A percentile compares a stretch with the other conserved stretches of the same genome.
phyloP scores from a whole-genome alignment of 2,329 filamentous ascomycete species.

The Huntiella abstrusa region DNA sequence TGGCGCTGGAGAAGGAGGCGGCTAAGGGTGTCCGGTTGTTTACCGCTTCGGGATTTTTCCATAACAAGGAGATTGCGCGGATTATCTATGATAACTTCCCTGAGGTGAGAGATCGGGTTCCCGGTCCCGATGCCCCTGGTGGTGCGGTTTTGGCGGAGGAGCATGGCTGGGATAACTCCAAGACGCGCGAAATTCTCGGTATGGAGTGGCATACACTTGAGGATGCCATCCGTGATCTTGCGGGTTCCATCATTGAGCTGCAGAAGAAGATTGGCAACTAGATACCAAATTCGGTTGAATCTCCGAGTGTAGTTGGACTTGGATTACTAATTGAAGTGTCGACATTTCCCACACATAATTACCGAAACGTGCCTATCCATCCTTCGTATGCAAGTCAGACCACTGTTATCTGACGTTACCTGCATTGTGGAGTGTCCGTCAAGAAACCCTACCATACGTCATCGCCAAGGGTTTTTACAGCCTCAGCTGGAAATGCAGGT shows the following conservation, averaged over 20 bases:
- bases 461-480: too few relatives aligned
- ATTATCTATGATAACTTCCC: constrained; percentile 30
- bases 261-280: constrained; percentile 3
- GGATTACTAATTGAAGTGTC: background rate
- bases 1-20: constrained; percentile 28
- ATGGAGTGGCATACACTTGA: constrained; percentile 44
- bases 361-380: background rate
- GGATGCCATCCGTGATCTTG: constrained; percentile 26
- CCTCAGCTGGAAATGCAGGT: too few relatives aligned
- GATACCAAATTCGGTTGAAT: background rate
- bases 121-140: constrained; percentile 24
- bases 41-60: constrained; percentile 27
- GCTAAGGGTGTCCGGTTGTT: constrained; percentile 34
- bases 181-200: constrained; percentile 39
- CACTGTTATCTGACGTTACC: too few relatives aligned
- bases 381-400: too few relatives aligned
- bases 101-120: constrained; percentile 28
- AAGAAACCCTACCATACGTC: too few relatives aligned
- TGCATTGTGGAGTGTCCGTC: too few relatives aligned
- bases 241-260: constrained; percentile 5
- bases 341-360: background rate
- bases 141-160: constrained; percentile 24
- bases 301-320: background rate
- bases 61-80: constrained; percentile 26
- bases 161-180: constrained; percentile 38